phyloP scores from a whole-genome alignment of 129 eudicot species.

The Tanacetum coccineum region DNA sequence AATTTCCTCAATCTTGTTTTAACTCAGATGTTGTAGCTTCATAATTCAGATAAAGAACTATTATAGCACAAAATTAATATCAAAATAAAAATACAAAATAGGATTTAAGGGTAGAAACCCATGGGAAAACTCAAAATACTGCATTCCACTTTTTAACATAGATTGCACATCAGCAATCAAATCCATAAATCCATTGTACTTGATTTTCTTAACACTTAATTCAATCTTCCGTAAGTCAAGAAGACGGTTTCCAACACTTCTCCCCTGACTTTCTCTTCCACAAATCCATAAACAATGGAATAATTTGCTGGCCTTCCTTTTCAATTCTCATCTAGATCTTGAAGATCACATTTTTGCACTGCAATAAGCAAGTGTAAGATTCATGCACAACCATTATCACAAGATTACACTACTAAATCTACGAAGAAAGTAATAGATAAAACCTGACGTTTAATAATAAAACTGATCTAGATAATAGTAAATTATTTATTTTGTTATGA shows the following conservation, averaged over 20 bases:
- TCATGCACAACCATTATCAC: too few species aligned
- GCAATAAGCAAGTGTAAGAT: too few species aligned
- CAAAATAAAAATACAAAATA: slow-evolving; percentile 7
- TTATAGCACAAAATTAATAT: neutral
- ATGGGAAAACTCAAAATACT: slow-evolving; percentile 59
- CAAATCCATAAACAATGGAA: slow-evolving; percentile 77
- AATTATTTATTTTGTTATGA: too few species aligned
- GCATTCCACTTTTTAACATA: slow-evolving; percentile 74
- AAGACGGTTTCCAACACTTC: slow-evolving; percentile 33
- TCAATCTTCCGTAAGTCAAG: slow-evolving; percentile 71
- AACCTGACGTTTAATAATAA: too few species aligned
- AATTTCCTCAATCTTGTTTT: too few species aligned
- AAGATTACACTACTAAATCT: neutral
- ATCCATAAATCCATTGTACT: too few species aligned
- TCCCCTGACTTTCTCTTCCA: slow-evolving; percentile 61
- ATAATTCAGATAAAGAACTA: too few species aligned
- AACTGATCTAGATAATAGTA: too few species aligned
- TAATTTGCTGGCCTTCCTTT: slow-evolving; percentile 77
- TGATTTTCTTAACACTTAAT: slow-evolving; percentile 52
- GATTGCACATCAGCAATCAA: slow-evolving; percentile 75
- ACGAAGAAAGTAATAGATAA: neutral
- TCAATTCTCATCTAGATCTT: slow-evolving; percentile 79
- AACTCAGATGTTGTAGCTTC: too few species aligned
- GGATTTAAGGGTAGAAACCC: slow-evolving; percentile 47
- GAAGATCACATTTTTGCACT: too few species aligned